Evolutionary conservation across 495 filamentous ascomycete species (phyloP).

Genomic region (Tuber magnatum): DNA sequence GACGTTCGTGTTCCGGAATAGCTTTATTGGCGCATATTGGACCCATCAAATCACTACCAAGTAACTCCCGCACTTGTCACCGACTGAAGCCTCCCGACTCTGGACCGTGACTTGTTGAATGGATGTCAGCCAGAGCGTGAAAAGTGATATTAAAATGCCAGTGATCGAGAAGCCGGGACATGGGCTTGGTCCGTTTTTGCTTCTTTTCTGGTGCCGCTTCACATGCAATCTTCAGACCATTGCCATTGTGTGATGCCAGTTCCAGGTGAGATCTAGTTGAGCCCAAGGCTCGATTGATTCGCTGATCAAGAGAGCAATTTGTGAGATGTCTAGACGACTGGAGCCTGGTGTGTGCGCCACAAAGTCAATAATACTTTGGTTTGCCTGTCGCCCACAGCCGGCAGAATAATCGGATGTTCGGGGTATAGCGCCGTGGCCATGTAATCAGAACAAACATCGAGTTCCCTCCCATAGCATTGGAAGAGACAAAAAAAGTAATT

Average conservation of each 20-base stretch:
- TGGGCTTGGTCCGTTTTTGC: not conserved
- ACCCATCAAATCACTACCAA: not conserved
- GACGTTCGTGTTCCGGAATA: conserved; percentile 15
- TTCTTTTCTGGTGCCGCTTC: not conserved
- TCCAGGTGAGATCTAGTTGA: conserved; percentile 1
- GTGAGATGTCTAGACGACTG: not conserved
- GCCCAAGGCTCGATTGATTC: not conserved
- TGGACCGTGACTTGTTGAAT: not conserved
- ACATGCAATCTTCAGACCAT: not conserved
- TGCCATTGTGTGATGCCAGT: not conserved
- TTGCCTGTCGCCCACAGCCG: not conserved
- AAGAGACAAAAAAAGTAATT: conserved; percentile 22
- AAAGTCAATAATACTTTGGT: conserved; percentile 6
- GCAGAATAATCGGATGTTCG: conserved; percentile 1
- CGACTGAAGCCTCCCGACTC: not conserved
- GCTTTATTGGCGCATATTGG: conserved; percentile 21
- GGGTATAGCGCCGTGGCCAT: not conserved
- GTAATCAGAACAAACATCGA: conserved; percentile 7
- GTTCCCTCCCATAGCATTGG: conserved; percentile 3
- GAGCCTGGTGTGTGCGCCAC: not conserved
- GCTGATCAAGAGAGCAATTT: not conserved
- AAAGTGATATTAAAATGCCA: conserved; percentile 1
- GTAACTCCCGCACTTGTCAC: not conserved
- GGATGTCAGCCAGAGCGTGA: not conserved
- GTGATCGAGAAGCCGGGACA: not conserved